Percentiles rank a stretch among this genome's conserved stretches.
These are phyloP conservation scores for Xylariaceae sp. DNA, from an alignment of 2,329 filamentous ascomycete species.

Conservation along the genomic window DNA sequence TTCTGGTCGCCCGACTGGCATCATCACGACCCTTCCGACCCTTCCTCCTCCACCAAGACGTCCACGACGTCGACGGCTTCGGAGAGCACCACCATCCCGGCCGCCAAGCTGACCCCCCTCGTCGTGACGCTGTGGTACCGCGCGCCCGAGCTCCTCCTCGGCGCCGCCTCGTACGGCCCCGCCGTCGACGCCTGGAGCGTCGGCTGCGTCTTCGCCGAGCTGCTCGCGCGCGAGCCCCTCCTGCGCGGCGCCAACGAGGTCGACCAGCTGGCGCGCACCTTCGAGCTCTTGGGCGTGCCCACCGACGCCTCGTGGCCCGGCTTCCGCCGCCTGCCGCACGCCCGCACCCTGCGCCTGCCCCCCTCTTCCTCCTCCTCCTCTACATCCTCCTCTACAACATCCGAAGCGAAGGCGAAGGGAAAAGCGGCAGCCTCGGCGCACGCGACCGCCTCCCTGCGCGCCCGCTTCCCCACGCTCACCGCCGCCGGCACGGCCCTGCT, in stretches of 20 bases:
- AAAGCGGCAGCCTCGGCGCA: conserved; percentile 27
- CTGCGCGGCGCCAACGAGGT: conserved; percentile 89
- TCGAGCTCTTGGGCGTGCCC: conserved; percentile 81
- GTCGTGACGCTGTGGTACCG: conserved; percentile 98
- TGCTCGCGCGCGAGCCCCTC: conserved; percentile 74
- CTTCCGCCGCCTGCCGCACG: conserved; percentile 83
- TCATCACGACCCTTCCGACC: conserved; percentile 63
- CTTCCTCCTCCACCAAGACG: too few species aligned
- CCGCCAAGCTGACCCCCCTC: conserved; percentile 77
- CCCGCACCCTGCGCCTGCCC: conserved; percentile 67
- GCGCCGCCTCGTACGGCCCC: conserved; percentile 63
- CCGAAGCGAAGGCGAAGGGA: too few species aligned
- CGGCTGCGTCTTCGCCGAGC: conserved; percentile 91
- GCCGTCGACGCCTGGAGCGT: conserved; percentile 93
- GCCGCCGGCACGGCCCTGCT: conserved; percentile 65
- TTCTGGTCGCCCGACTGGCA: too few species aligned
- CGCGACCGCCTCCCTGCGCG: conserved; percentile 53
- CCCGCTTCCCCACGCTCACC: conserved; percentile 76
- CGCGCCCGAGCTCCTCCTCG: conserved; percentile 81
- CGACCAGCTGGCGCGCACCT: conserved; percentile 80
- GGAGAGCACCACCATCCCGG: too few species aligned
- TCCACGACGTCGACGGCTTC: too few species aligned
- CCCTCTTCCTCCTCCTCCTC: conserved; percentile 13
- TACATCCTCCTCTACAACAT: too few species aligned
- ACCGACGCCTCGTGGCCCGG: conserved; percentile 76